Conservation (phyloP, 1,284 basidiomycete species). For the Hypsizygus ulmarius region DNA sequence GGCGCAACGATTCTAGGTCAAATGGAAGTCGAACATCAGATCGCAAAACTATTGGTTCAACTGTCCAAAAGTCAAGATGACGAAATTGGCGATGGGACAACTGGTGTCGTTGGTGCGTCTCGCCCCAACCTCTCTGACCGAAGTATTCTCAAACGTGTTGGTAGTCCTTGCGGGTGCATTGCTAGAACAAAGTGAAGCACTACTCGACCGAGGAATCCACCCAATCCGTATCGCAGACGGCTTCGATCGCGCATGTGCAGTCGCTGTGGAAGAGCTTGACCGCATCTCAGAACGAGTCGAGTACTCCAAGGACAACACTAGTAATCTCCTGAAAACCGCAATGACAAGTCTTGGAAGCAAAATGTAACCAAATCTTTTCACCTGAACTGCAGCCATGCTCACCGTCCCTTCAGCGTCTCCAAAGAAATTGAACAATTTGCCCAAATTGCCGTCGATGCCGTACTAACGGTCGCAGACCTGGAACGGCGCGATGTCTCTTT, state of each 20-base stretch:
- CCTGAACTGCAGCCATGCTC: constrained; percentile 11
- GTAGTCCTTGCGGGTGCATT: constrained; percentile 96
- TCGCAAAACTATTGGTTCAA: constrained; percentile 96
- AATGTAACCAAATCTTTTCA: constrained; percentile 62
- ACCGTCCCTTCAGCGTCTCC: constrained; percentile 69
- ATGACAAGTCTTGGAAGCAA: constrained; percentile 97
- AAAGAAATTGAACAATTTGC: constrained; percentile 96
- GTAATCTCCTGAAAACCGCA: constrained; percentile 90
- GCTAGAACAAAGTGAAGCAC: constrained; percentile 83
- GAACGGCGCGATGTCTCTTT: constrained; percentile 95
- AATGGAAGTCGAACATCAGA: constrained; percentile 99
- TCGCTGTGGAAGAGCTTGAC: constrained; percentile 90
- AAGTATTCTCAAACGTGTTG: constrained; percentile 11
- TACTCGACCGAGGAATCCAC: constrained; percentile 97
- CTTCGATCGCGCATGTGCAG: constrained; percentile 90
- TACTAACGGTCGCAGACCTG: constrained; percentile 93
- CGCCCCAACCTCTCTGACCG: not conserved
- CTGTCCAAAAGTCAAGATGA: constrained; percentile 98
- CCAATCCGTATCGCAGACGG: constrained; percentile 98
- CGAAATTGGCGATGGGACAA: constrained; percentile 99
- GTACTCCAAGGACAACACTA: constrained; percentile 81
- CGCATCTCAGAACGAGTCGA: constrained; percentile 89
- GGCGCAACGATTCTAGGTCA: constrained; percentile 94
- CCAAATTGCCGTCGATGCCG: constrained; percentile 96
- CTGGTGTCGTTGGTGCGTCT: constrained; percentile 92